Evolutionary conservation across 306 rosid genomes (phyloP).

Genomic region (Rubus idaeus): DNA sequence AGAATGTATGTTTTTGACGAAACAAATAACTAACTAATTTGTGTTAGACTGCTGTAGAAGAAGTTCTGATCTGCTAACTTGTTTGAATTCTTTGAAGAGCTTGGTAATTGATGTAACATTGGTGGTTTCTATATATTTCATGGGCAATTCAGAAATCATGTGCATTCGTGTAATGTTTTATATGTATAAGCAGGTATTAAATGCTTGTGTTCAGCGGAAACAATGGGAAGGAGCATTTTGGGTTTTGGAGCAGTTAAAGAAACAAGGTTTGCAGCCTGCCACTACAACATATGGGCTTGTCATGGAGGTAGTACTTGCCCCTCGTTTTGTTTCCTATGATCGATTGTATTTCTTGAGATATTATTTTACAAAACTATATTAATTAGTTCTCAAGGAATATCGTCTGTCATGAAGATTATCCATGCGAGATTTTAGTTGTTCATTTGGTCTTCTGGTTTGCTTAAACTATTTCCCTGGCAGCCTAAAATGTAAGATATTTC

Average conservation of each 20-base stretch:
- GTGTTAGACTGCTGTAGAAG: neutral
- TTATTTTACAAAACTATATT: neutral
- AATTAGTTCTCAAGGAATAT: neutral
- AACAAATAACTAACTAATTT: neutral
- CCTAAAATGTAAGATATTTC: neutral
- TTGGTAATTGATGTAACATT: neutral
- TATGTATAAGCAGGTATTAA: slow-evolving; percentile 63
- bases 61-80: slow-evolving; percentile 8
- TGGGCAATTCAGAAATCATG: neutral
- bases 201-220: slow-evolving; percentile 75
- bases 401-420: neutral
- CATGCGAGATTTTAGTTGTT: neutral
- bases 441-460: neutral
- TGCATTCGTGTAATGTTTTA: neutral
- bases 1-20: neutral
- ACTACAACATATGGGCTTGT: slow-evolving; percentile 80
- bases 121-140: neutral
- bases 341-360: neutral
- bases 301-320: slow-evolving; percentile 72
- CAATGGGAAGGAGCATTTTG: slow-evolving; percentile 99
- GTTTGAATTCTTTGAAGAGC: neutral
- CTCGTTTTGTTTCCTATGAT: slow-evolving; percentile 21
- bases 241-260: slow-evolving; percentile 87
- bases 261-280: slow-evolving; percentile 51
- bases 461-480: neutral